Evolutionary conservation across 2,329 filamentous ascomycete genomes (phyloP).

Genomic region (Ophiostoma tasmaniense): DNA sequence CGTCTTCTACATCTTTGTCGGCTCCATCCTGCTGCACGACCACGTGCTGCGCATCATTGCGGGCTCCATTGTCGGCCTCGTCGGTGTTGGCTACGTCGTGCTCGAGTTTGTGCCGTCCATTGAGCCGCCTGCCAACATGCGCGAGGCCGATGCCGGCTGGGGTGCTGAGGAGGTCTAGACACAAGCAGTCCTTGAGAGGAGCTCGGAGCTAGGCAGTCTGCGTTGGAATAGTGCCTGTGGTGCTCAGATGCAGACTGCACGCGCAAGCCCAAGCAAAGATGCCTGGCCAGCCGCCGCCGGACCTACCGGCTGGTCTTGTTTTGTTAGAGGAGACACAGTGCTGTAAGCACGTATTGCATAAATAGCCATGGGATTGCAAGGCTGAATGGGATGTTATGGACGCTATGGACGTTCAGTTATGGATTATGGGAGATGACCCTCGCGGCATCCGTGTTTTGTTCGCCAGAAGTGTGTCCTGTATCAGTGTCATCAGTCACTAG

Average conservation of each 20-base stretch:
- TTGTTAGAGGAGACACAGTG: not conserved
- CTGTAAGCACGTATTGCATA: not conserved
- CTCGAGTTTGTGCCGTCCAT: slow-evolving; percentile 73
- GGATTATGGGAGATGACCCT: not conserved
- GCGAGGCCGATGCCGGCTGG: slow-evolving; percentile 67
- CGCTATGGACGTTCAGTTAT: no score
- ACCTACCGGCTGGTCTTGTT: not conserved
- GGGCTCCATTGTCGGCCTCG: slow-evolving; percentile 66
- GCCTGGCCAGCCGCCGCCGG: no score
- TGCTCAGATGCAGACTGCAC: no score
- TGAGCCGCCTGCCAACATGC: slow-evolving; percentile 74
- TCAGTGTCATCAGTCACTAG: not conserved
- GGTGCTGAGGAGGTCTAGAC: slow-evolving; percentile 71
- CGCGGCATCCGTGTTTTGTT: not conserved
- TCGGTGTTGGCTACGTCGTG: slow-evolving; percentile 68
- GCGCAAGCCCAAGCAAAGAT: no score
- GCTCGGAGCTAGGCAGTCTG: not conserved
- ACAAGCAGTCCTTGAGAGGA: slow-evolving; percentile 25
- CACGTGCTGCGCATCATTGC: slow-evolving; percentile 62
- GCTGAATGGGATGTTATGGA: not conserved
- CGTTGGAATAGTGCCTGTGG: no score
- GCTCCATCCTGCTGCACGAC: slow-evolving; percentile 69
- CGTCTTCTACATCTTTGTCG: slow-evolving; percentile 94
- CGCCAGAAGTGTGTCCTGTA: not conserved
- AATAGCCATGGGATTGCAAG: not conserved